A percentile compares a stretch with the other conserved stretches of the same genome.
Conservation (phyloP, 208 protist genomes). For the Leishmania aethiopica region DNA sequence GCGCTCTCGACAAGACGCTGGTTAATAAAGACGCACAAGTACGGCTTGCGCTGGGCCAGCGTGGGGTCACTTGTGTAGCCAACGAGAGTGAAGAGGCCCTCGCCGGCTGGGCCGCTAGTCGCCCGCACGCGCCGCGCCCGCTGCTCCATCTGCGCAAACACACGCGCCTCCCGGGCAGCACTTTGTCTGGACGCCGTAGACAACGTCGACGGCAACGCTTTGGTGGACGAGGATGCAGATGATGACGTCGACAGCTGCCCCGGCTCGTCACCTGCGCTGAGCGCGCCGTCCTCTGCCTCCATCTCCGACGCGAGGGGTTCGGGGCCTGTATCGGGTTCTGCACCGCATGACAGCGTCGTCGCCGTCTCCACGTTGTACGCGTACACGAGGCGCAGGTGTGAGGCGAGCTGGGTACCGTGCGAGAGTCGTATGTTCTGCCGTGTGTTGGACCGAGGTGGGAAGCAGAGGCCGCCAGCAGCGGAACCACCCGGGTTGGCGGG, state of each 20-base stretch:
- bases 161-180: conserved; percentile 13
- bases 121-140: conserved; percentile 23
- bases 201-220: background rate
- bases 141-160: conserved; percentile 31
- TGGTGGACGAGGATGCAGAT: background rate
- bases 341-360: background rate
- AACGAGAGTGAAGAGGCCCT: conserved; percentile 60
- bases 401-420: conserved; percentile 52
- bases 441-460: conserved; percentile 66
- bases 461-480: conserved; percentile 35
- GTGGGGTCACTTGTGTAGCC: conserved; percentile 82
- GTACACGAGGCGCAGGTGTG: conserved; percentile 63
- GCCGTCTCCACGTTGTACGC: conserved; percentile 30
- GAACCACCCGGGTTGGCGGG: background rate
- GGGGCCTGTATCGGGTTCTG: background rate
- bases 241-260: background rate
- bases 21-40: conserved; percentile 89
- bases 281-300: background rate
- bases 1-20: conserved; percentile 79
- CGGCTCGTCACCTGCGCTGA: background rate
- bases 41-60: conserved; percentile 61
- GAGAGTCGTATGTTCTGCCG: conserved; percentile 77
- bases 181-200: background rate
- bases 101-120: conserved; percentile 40
- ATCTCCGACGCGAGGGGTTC: background rate